Conservation (phyloP, 176 grass and related monocot species). For the Triticum urartu region DNA sequence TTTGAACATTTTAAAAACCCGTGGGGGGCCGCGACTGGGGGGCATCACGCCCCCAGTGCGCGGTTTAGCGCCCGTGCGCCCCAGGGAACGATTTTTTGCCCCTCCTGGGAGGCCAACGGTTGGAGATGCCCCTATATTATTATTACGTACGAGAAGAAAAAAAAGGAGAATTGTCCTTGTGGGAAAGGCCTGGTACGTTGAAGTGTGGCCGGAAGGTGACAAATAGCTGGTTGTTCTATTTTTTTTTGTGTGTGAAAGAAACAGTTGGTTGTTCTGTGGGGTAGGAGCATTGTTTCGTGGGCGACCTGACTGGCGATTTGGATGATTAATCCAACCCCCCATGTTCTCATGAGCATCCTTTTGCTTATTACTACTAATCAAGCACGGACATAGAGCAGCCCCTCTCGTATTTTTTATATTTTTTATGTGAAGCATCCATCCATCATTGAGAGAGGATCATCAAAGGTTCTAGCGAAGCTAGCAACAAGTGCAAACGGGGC, state of each 20-base stretch:
- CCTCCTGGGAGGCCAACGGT: no score
- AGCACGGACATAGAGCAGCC: neutral
- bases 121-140: no score
- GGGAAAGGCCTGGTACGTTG: neutral
- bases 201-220: neutral
- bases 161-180: neutral
- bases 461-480: neutral
- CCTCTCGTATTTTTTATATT: no score
- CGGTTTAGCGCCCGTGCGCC: no score
- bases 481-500: neutral
- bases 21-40: no score
- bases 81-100: no score
- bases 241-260: neutral
- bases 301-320: conserved; percentile 4
- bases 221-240: no score
- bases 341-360: conserved; percentile 34
- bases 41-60: no score
- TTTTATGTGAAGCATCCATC: no score
- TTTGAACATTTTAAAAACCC: no score
- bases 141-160: no score
- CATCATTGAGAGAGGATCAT: neutral
- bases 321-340: conserved; percentile 41
- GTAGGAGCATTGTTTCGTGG: conserved; percentile 31
- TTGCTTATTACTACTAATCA: neutral
- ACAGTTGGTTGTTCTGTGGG: neutral